phyloP scores from a whole-genome alignment of 768 basidiomycete genomes.

The Amanita rubescens region DNA sequence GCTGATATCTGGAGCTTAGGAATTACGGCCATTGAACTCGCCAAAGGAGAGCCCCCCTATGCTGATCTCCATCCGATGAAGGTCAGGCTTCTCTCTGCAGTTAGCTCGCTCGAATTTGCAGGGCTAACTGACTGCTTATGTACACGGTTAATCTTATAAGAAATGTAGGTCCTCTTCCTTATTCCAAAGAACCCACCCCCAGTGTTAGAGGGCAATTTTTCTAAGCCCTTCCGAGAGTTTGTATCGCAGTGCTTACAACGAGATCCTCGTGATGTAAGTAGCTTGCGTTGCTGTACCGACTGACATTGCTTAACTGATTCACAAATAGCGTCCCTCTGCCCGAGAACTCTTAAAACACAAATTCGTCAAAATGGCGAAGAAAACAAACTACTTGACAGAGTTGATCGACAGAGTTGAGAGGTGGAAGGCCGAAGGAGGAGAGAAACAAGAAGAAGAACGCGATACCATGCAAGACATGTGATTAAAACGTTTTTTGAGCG shows the following conservation, averaged over 20 bases:
- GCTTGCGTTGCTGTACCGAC: not conserved
- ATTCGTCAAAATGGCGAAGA: constrained; percentile 92
- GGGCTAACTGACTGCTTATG: not conserved
- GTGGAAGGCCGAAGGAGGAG: constrained; percentile 89
- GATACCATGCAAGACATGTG: constrained; percentile 58
- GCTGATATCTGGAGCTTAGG: constrained; percentile 99
- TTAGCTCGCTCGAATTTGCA: not conserved
- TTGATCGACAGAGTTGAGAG: constrained; percentile 91
- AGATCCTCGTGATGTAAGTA: constrained; percentile 82
- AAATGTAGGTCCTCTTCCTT: constrained; percentile 83
- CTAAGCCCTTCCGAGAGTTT: constrained; percentile 91
- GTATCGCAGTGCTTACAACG: constrained; percentile 88
- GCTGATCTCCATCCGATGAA: constrained; percentile 99
- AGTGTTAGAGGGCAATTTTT: constrained; percentile 82
- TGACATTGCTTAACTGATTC: constrained; percentile 14
- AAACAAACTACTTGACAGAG: constrained; percentile 90
- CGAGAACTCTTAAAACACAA: constrained; percentile 94
- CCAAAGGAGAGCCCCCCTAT: constrained; percentile 96
- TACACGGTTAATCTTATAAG: not conserved
- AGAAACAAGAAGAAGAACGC: constrained; percentile 61
- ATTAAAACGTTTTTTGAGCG: constrained; percentile 16
- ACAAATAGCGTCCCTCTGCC: constrained; percentile 79
- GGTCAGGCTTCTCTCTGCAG: constrained; percentile 35
- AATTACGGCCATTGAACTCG: constrained; percentile 95
- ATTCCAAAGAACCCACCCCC: constrained; percentile 98